Evolutionary conservation across 2,329 filamentous ascomycete species (phyloP).

Genomic region (Neospermospora avenae): DNA sequence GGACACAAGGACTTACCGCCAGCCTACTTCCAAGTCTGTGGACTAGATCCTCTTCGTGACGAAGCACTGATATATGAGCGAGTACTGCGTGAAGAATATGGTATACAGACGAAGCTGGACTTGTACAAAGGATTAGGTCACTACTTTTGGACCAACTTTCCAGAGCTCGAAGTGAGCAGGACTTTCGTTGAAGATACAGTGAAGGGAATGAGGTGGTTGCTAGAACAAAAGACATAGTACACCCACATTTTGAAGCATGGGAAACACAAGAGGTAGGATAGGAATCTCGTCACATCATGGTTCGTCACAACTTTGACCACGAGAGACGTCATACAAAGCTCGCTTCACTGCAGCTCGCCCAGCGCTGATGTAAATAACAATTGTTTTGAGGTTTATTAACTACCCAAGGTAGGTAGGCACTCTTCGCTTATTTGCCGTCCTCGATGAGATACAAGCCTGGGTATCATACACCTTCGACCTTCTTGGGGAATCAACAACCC

Average conservation of each 20-base stretch:
- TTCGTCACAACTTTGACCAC: too few relatives aligned
- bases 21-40: constrained; percentile 30
- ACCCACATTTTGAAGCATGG: not conserved
- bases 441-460: not conserved
- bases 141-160: constrained; percentile 31
- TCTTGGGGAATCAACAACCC: not conserved
- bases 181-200: constrained; percentile 27
- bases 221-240: not conserved
- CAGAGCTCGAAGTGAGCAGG: constrained; percentile 25
- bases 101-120: constrained; percentile 30
- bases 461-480: not conserved
- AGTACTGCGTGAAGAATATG: constrained; percentile 41
- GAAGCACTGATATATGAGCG: constrained; percentile 50
- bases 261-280: too few relatives aligned
- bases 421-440: not conserved
- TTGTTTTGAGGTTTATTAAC: too few relatives aligned
- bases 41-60: constrained; percentile 31
- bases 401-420: too few relatives aligned
- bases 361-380: not conserved
- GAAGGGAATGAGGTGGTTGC: constrained; percentile 18
- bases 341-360: not conserved
- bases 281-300: too few relatives aligned
- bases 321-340: not conserved
- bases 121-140: constrained; percentile 36
- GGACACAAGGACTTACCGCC: constrained; percentile 23